Evolutionary conservation across 176 grass and related monocot species (phyloP).

Genomic region (Hsuehochloa calcarea): DNA sequence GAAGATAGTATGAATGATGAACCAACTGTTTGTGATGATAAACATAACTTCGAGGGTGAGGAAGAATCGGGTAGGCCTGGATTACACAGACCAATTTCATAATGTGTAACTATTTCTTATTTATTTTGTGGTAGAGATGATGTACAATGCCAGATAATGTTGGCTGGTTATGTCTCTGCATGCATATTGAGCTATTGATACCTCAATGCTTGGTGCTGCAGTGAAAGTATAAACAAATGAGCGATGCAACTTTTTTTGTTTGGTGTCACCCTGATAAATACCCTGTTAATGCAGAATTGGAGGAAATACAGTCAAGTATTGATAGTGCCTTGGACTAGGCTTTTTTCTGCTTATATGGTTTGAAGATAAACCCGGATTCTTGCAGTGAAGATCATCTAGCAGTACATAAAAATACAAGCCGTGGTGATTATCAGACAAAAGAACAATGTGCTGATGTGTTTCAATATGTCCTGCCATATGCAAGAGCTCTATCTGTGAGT

Average conservation of each 20-base stretch:
- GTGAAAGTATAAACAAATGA: conserved; percentile 13
- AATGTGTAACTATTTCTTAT: conserved; percentile 18
- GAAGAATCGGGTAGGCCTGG: conserved; percentile 62
- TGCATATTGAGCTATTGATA: background rate
- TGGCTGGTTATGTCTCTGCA: conserved; percentile 8
- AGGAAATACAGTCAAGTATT: conserved; percentile 78
- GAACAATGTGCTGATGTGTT: conserved; percentile 99
- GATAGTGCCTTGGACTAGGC: conserved; percentile 95
- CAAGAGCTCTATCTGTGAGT: conserved; percentile 87
- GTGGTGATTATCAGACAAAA: conserved; percentile 97
- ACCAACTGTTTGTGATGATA: conserved; percentile 28
- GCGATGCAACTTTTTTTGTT: background rate
- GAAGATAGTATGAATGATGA: conserved; percentile 31
- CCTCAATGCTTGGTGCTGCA: background rate
- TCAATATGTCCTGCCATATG: conserved; percentile 95
- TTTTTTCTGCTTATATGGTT: conserved; percentile 96
- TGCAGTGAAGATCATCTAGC: conserved; percentile 91
- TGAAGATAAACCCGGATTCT: conserved; percentile 95
- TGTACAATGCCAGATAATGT: conserved; percentile 19
- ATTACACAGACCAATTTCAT: conserved; percentile 14
- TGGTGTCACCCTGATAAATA: conserved; percentile 29
- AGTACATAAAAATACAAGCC: conserved; percentile 89
- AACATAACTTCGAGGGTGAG: conserved; percentile 58
- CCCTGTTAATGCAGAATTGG: conserved; percentile 63
- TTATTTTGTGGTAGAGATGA: conserved; percentile 27